Evolutionary conservation across 2,329 filamentous ascomycete species (phyloP).

Genomic region (Arachnopeziza araneosa): DNA sequence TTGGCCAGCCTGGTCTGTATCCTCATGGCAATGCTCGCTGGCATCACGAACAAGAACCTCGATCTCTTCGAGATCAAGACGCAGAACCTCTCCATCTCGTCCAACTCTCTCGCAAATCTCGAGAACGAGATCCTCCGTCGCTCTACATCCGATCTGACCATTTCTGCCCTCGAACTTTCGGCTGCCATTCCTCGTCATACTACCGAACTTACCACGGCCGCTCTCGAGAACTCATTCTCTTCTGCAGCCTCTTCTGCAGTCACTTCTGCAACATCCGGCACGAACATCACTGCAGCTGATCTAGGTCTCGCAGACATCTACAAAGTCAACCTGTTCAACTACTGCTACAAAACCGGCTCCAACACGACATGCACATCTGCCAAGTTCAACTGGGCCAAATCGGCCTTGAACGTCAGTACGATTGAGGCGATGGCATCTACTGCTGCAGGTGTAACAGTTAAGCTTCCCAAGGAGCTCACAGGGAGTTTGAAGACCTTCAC

Average conservation of each 20-base stretch:
- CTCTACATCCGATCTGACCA: conserved; percentile 4
- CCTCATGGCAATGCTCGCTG: conserved; percentile 50
- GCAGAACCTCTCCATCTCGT: conserved; percentile 44
- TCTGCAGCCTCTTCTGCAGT: conserved; percentile 13
- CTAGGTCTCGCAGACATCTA: conserved; percentile 66
- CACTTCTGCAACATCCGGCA: conserved; percentile 16
- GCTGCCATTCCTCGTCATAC: background rate
- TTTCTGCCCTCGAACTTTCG: background rate
- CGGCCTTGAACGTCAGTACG: conserved; percentile 60
- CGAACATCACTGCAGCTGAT: conserved; percentile 50
- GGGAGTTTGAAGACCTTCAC: conserved; percentile 68
- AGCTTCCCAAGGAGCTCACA: conserved; percentile 62
- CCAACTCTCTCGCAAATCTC: conserved; percentile 20
- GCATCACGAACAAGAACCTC: conserved; percentile 50
- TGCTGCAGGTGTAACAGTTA: conserved; percentile 45
- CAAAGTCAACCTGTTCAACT: conserved; percentile 79
- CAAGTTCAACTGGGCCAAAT: conserved; percentile 71
- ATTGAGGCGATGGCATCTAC: conserved; percentile 48
- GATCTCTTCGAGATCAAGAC: conserved; percentile 58
- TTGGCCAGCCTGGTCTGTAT: conserved; percentile 69
- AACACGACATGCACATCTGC: conserved; percentile 63
- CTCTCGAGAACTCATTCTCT: conserved; percentile 29
- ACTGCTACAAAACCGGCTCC: conserved; percentile 56
- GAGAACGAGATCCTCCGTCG: conserved; percentile 6
- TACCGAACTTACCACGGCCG: conserved; percentile 19